These are phyloP conservation scores for Starmerella kuoi DNA, from an alignment of 805 yeast genomes.

Conservation along the genomic window DNA sequence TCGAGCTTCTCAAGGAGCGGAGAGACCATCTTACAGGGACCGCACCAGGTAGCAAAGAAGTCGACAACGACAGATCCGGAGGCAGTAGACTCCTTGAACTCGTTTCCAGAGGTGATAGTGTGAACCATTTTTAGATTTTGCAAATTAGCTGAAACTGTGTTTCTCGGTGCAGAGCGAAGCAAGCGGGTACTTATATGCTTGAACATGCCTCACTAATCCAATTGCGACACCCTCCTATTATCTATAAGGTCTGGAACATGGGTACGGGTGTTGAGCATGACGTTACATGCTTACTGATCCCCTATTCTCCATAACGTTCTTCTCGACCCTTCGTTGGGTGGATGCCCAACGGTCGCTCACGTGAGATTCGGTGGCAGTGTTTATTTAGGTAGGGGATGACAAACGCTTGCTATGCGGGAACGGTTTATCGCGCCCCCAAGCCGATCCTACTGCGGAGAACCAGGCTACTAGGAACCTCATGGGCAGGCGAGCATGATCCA, in stretches of 20 bases:
- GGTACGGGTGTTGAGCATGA: slow-evolving; percentile 2
- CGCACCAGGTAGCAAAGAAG: slow-evolving; percentile 97
- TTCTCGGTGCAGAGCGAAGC: neutral
- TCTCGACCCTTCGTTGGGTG: no score
- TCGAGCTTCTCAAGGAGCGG: slow-evolving; percentile 67
- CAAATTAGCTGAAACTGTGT: neutral
- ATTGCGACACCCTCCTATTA: neutral
- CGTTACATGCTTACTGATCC: slow-evolving; percentile 1
- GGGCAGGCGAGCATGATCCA: no score
- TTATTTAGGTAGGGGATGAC: no score
- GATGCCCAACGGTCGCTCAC: no score
- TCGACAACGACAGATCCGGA: slow-evolving; percentile 80
- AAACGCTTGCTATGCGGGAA: no score
- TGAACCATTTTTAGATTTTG: slow-evolving; percentile 38
- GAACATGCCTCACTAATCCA: neutral
- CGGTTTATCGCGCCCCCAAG: no score
- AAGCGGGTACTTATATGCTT: slow-evolving; percentile 6
- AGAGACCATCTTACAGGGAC: slow-evolving; percentile 96
- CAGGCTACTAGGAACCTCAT: no score
- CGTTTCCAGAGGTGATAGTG: slow-evolving; percentile 38
- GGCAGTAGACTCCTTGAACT: slow-evolving; percentile 57
- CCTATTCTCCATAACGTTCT: no score
- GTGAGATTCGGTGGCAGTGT: no score
- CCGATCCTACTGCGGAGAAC: no score
- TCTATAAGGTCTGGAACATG: neutral